A percentile compares a stretch with the other conserved stretches of the same genome.
phyloP scores from a whole-genome alignment of 257 asterid species.

The Jaltomata sinuosa region DNA sequence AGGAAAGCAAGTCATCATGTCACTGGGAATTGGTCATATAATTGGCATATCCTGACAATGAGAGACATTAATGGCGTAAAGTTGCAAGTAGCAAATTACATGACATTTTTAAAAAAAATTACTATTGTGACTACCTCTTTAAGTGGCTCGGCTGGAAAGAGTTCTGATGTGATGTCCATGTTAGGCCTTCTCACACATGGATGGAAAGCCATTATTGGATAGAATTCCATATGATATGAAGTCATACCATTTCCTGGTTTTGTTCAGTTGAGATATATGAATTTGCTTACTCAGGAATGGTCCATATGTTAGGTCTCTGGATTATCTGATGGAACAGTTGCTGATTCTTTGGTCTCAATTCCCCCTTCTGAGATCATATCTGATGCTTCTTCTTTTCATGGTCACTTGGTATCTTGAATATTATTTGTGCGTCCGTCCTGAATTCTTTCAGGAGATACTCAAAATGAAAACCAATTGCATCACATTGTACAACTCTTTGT shows the following conservation, averaged over 20 bases:
- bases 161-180: neutral
- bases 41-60: neutral
- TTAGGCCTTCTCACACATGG: neutral
- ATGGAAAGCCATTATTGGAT: neutral
- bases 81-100: neutral
- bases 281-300: neutral
- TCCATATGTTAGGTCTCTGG: neutral
- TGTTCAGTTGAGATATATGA: neutral
- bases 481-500: neutral
- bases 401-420: neutral
- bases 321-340: neutral
- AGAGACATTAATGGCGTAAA: neutral
- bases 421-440: neutral
- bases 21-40: neutral
- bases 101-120: neutral
- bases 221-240: neutral
- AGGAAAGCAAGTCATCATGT: neutral
- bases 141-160: neutral
- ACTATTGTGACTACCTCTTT: neutral
- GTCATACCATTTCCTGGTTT: neutral
- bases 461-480: neutral
- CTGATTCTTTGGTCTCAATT: neutral
- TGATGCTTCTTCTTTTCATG: neutral
- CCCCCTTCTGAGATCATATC: neutral
- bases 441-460: neutral